These are phyloP conservation scores for Ceratocystis albifundus DNA, from an alignment of 2,329 filamentous ascomycete species.

Conservation along the genomic window DNA sequence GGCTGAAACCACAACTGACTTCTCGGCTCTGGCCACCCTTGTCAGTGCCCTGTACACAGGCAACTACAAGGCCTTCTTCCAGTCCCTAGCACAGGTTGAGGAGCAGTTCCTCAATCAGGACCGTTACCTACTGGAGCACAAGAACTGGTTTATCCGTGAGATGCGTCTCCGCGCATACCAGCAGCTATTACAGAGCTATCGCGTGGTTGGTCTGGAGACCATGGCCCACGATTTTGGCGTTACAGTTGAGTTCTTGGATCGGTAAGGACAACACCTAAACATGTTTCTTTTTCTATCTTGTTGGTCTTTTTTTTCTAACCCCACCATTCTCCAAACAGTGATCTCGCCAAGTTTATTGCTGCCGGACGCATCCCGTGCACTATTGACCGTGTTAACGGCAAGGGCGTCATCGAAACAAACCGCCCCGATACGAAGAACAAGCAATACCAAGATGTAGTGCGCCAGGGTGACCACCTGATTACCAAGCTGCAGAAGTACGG, in stretches of 20 bases:
- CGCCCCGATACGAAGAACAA: conserved; percentile 98
- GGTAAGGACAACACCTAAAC: conserved; percentile 43
- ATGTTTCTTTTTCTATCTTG: not conserved
- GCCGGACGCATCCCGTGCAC: conserved; percentile 90
- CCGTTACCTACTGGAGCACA: conserved; percentile 90
- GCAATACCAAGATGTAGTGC: conserved; percentile 96
- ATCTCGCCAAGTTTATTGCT: conserved; percentile 94
- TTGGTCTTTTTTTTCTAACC: conserved; percentile 6
- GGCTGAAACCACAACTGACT: conserved; percentile 75
- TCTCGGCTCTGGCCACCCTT: conserved; percentile 73
- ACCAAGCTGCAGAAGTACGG: conserved; percentile 99
- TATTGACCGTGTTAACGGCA: conserved; percentile 91
- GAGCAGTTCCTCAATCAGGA: conserved; percentile 89
- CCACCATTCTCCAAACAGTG: conserved; percentile 39
- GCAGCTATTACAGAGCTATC: conserved; percentile 93
- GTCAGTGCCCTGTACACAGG: conserved; percentile 88
- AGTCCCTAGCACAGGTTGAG: conserved; percentile 77
- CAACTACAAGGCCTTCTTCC: conserved; percentile 89
- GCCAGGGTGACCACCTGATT: conserved; percentile 93
- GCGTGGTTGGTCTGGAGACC: conserved; percentile 88
- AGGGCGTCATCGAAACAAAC: conserved; percentile 96
- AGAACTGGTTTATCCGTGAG: conserved; percentile 93
- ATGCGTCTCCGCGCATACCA: conserved; percentile 96
- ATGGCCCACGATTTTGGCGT: conserved; percentile 98
- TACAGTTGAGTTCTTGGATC: conserved; percentile 89